Conservation (phyloP, 768 basidiomycete species). For the Phylloporus arenicola region DNA sequence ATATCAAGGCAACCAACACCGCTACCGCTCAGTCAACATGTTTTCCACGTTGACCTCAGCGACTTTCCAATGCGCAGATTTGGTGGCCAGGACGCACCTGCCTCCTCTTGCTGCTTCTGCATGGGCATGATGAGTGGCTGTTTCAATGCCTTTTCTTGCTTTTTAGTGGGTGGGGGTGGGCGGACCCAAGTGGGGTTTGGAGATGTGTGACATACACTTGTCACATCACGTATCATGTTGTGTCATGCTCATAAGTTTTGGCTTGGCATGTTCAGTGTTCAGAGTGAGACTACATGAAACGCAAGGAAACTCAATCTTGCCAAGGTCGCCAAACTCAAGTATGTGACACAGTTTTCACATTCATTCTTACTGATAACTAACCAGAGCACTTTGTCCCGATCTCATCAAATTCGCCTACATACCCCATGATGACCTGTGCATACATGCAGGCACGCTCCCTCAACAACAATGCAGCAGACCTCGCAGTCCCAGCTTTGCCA, state of each 20-base stretch:
- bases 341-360: not conserved
- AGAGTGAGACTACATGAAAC: no score
- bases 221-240: constrained; percentile 23
- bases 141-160: no score
- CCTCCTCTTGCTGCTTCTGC: constrained; percentile 34
- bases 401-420: constrained; percentile 80
- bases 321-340: constrained; percentile 84
- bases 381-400: constrained; percentile 75
- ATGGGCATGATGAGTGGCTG: constrained; percentile 39
- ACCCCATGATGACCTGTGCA: constrained; percentile 53
- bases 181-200: constrained; percentile 19
- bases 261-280: no score
- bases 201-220: not conserved
- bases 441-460: constrained; percentile 38
- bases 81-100: no score
- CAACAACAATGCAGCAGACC: constrained; percentile 24
- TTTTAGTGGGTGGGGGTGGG: constrained; percentile 30
- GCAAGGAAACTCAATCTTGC: constrained; percentile 68
- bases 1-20: no score
- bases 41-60: no score
- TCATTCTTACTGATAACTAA: not conserved
- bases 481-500: constrained; percentile 39
- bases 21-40: no score
- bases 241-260: constrained; percentile 10
- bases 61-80: constrained; percentile 50